phyloP scores from a whole-genome alignment of 768 basidiomycete genomes.

The Mycena leptocephala region DNA sequence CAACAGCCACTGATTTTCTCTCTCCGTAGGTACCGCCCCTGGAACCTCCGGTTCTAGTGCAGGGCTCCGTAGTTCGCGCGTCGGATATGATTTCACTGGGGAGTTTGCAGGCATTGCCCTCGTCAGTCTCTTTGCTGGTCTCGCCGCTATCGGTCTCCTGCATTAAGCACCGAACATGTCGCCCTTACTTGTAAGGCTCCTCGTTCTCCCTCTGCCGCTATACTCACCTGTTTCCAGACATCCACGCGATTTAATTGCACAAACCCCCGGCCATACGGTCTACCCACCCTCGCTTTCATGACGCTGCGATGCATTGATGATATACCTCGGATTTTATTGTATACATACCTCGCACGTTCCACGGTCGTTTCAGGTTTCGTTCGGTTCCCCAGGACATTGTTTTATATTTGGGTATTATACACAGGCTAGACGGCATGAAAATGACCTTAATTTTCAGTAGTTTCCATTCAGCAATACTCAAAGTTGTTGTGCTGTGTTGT shows the following conservation, averaged over 20 bases:
- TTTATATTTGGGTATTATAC: background rate
- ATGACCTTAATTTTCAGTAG: background rate
- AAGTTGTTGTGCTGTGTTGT: no score
- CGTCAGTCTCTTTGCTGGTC: slow-evolving; percentile 15
- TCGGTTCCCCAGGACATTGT: background rate
- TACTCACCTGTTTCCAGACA: background rate
- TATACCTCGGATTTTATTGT: background rate
- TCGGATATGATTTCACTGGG: slow-evolving; percentile 16
- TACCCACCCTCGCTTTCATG: background rate
- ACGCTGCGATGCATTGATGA: background rate
- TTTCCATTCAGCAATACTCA: background rate
- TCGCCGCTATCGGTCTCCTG: slow-evolving; percentile 30
- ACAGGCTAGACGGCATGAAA: background rate
- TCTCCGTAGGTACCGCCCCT: background rate
- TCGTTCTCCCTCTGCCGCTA: background rate
- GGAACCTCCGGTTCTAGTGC: slow-evolving; percentile 12
- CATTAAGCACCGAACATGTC: background rate
- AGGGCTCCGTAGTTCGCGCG: slow-evolving; percentile 13
- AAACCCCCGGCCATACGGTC: background rate
- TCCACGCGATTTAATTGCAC: background rate
- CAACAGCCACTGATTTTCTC: background rate
- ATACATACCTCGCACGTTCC: background rate
- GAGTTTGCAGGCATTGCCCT: slow-evolving; percentile 25
- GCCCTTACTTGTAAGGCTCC: background rate
- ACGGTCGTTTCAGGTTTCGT: background rate